Evolutionary conservation across 2,329 filamentous ascomycete genomes (phyloP), one percentile per base, ranked within the genome.

Genomic region (Colletotrichum sp.): DNA sequence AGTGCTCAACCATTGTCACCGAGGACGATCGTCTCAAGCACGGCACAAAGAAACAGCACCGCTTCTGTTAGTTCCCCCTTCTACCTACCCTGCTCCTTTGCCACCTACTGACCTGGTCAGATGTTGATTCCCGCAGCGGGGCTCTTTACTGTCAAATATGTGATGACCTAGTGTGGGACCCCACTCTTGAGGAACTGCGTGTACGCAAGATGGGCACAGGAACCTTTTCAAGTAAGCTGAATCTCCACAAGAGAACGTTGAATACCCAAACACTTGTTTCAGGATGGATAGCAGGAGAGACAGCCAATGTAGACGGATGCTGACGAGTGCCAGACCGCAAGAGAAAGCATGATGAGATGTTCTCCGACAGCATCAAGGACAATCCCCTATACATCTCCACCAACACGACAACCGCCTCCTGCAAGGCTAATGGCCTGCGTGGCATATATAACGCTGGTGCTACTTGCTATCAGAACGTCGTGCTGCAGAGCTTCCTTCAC

Each of bases 361-460:
- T 93, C 80, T 88, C 88, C 36, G 92, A 93, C 76, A 86, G 90
- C 16, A 85, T 90, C 32, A 92, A 92, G 79, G 94, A 96, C 75
- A 94, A 96, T 78, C 92, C 95, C 73, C 89, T 92, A 71, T 96
- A 95, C 80, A 93, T 98, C 78, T 90, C 92, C 55, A 89, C 89
- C 76, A 98, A 98, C 82, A 96, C 96, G 15, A 93, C 91, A 32
- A 91, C 93, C 73, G 93, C 95, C 8, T 94, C 95, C 15, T 98
- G 96, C 82, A 93, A 95, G 72, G 96, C 95, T 22, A 96, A 94
- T 79, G 96, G 97, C 12, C 91, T 98, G 52, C 93, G 97, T 44
- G 96, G 96, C 36, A 94, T 99, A 76, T 98, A 98, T 85, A 99
- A 98, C 82, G 96, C 98, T 83, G 97, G 96, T n/a, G 96, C 98